Base-by-base conservation (phyloP, 164 flowering plant genomes). In the Santalum album region DNA sequence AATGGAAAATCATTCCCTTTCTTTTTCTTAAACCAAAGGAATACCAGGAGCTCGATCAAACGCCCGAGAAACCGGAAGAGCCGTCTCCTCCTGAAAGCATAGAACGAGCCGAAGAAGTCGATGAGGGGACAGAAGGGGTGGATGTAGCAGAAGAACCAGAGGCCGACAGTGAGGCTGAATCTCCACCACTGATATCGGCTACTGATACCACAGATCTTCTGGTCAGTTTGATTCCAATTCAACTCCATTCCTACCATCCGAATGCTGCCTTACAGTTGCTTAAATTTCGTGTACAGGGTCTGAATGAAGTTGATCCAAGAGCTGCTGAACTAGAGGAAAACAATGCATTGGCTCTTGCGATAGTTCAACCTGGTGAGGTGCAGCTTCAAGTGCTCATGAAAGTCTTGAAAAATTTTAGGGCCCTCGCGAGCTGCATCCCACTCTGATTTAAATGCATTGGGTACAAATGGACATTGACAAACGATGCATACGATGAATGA, bases 291-390 rank as follows among this genome's bases (percentile, higher is more conserved):
- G 3, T 62, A 51, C 71, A 90, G 99, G 99, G 95, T 54, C 48
- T 92, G 66, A 77, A 56, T 64, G 89, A 90, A 69, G 40, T 82
- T 56, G 75, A 87, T 65, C 94, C 94, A 36, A 47, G 63, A 59
- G 96, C 87, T 35, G 63, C 69, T 51, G 77, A 82, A 48, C 52
- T 94, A 43, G 96, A 87, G 63, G 89, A 94, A 64, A 78, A 72
- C 71, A 94, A 94, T 72, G 97, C 97, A 54, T 26, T 86, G 58
- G 97, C 99, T 68, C 94, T 94, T 48, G 92, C 97, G 40, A 94
- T 94, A 21, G 52, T 85, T 72, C 87, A 75, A 68, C 74, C 80
- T 7, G 96, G 96, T 85, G 49, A 19, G 73, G 51, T 20, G 38
- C 35, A 26, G 10, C 17, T 22, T 49, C 32, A 38, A 14, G 42